Percentiles rank a stretch among this genome's conserved stretches.
phyloP scores from a whole-genome alignment of 257 asterid species.

The Solanum bukasovii region DNA sequence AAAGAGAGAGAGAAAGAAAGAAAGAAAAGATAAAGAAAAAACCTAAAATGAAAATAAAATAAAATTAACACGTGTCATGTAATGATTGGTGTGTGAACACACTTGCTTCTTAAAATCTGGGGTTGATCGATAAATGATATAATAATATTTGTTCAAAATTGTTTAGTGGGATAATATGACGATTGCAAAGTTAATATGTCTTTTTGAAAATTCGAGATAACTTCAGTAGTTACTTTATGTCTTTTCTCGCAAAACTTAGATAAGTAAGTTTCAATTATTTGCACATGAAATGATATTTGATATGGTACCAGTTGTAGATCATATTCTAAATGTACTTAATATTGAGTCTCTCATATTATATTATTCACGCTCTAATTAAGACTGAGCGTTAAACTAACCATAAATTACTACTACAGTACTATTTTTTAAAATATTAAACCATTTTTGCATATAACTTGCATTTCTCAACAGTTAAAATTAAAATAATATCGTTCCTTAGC shows the following conservation, averaged over 20 bases:
- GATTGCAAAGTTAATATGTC: no score
- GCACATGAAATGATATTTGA: neutral
- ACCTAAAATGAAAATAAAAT: no score
- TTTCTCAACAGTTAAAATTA: neutral
- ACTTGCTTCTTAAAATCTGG: no score
- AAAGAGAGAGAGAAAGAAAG: no score
- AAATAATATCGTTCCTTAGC: neutral
- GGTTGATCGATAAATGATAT: no score
- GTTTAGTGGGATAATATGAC: no score
- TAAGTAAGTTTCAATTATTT: neutral
- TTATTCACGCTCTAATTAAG: neutral
- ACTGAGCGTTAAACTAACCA: neutral
- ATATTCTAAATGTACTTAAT: fast-evolving
- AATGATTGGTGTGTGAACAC: no score
- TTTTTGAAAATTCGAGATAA: no score
- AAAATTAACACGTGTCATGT: no score
- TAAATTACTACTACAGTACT: neutral
- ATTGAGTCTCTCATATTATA: neutral
- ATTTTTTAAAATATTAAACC: neutral
- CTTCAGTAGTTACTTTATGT: no score
- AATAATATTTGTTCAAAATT: no score
- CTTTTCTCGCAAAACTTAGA: neutral
- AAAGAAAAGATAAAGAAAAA: no score
- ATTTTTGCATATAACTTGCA: neutral
- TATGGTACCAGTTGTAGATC: neutral